A percentile compares a stretch with the other conserved stretches of the same genome.
phyloP scores from a whole-genome alignment of 23 red algal species.

The Porphyridium purpureum region DNA sequence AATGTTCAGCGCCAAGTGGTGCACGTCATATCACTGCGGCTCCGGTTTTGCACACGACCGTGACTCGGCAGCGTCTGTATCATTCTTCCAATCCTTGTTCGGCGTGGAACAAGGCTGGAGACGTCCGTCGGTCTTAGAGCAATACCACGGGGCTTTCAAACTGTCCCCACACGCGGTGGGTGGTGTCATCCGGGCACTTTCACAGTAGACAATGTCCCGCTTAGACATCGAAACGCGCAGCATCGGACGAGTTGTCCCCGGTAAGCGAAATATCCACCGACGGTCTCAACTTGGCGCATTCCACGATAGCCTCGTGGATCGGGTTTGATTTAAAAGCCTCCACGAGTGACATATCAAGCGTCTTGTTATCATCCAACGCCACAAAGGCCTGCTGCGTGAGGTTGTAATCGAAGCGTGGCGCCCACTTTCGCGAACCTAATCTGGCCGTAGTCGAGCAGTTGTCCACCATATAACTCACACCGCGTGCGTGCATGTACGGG shows the following conservation, averaged over 20 bases:
- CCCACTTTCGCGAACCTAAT: constrained; percentile 85
- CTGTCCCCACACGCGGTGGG: too few species aligned
- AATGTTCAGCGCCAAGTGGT: too few species aligned
- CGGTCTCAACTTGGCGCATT: constrained; percentile 88
- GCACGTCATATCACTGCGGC: too few species aligned
- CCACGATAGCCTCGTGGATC: constrained; percentile 77
- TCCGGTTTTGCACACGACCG: too few species aligned
- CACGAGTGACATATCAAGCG: constrained; percentile 36
- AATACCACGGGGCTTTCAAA: too few species aligned
- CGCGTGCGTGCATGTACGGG: constrained; percentile 96
- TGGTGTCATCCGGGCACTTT: too few species aligned
- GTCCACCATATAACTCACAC: constrained; percentile 97
- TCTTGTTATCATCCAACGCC: constrained; percentile 46
- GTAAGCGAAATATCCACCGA: constrained; percentile 87
- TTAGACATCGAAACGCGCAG: constrained; percentile 51
- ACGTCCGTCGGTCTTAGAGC: too few species aligned
- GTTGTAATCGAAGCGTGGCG: constrained; percentile 93
- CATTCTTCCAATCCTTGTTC: too few species aligned
- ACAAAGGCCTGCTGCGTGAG: constrained; percentile 78
- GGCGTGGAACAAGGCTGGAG: too few species aligned
- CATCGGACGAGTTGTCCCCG: constrained; percentile 45
- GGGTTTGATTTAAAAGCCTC: constrained; percentile 70
- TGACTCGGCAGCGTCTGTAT: too few species aligned
- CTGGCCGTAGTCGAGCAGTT: constrained; percentile 89
- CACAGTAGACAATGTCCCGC: too few species aligned